Evolutionary conservation across 371 early-diverging fungal genomes (phyloP), one percentile per base, ranked within the genome.

Genomic region (Rhizomucor miehei): DNA sequence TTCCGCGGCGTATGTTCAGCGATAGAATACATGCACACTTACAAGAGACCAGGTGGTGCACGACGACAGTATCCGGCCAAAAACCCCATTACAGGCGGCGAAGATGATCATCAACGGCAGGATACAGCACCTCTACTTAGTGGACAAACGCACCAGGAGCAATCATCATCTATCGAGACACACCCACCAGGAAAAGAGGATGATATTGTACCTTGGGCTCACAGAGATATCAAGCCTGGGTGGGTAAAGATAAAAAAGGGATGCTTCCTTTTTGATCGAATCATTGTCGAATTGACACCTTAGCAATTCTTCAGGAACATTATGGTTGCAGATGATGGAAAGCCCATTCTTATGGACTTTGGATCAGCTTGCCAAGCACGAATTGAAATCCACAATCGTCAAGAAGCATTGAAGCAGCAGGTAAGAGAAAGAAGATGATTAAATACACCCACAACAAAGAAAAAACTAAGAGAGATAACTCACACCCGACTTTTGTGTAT

Each of bases 171-270:
- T 9, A 52, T 64, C 44, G 49, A 52, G 34, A 56, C 62, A 35
- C 62, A 56, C 36, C 19, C 44, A 10, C 56, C 62, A 16, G 62
- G 62, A 3, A 55, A 56, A 44, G 62, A 61, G 25, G 74, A 69
- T 19, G 61, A 68, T 3, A 51, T 69, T 52, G 68, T 78, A 44
- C 80, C 85, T 2, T 89, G 81, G 72, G 88, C 86, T 21, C 91
- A 91, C 62, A 72, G 91, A 21, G 91, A 91, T 58, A 88, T 91
- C 53, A 91, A 91, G 60, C 89, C 88, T n/a, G 89, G 79, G 75
- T 85, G 81, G 56, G 60, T 59, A 60, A 16, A 48, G 48, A 21
- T 4, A 13, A 17, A 34, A 12, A n/a, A n/a, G n/a, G n/a, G 8
- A 43, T 43, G n/a, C 1, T 16, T 43, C 24, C 19, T 1, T 19